Percentiles rank a stretch among this genome's conserved stretches.
These are phyloP conservation scores for Alternaria hordeiaustralica DNA, from an alignment of 2,329 filamentous ascomycete genomes.

Conservation along the genomic window DNA sequence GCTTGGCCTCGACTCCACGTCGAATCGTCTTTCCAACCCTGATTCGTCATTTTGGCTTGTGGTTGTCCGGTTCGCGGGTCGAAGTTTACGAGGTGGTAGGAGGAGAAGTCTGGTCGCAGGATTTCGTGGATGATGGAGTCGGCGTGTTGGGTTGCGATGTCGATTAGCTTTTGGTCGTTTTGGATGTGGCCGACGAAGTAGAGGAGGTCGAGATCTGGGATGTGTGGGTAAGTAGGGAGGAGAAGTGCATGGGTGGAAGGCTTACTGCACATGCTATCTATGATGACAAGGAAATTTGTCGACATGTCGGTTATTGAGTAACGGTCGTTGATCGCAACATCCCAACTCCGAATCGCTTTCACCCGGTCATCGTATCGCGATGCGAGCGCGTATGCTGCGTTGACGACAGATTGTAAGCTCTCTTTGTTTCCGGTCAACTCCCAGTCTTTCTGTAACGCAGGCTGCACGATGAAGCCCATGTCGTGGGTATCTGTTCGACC, in stretches of 20 bases:
- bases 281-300: slow-evolving; percentile 51
- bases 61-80: slow-evolving; percentile 52
- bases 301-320: slow-evolving; percentile 47
- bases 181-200: slow-evolving; percentile 46
- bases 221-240: background rate
- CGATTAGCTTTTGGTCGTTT: slow-evolving; percentile 36
- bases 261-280: slow-evolving; percentile 52
- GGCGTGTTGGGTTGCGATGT: slow-evolving; percentile 50
- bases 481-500: slow-evolving; percentile 60
- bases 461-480: slow-evolving; percentile 62
- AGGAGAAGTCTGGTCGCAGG: slow-evolving; percentile 44
- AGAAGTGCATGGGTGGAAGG: background rate
- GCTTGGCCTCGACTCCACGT: slow-evolving; percentile 59
- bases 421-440: slow-evolving; percentile 52
- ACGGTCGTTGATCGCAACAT: slow-evolving; percentile 48
- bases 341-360: slow-evolving; percentile 59
- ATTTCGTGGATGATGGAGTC: slow-evolving; percentile 46
- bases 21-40: slow-evolving; percentile 54
- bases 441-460: slow-evolving; percentile 56
- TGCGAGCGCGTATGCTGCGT: slow-evolving; percentile 54
- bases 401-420: slow-evolving; percentile 52
- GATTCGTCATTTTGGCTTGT: slow-evolving; percentile 57
- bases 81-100: slow-evolving; percentile 57
- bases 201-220: slow-evolving; percentile 49
- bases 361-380: slow-evolving; percentile 52